phyloP scores from a whole-genome alignment of 148 eudicot species.

The Amaranthus hypochondriacus region DNA sequence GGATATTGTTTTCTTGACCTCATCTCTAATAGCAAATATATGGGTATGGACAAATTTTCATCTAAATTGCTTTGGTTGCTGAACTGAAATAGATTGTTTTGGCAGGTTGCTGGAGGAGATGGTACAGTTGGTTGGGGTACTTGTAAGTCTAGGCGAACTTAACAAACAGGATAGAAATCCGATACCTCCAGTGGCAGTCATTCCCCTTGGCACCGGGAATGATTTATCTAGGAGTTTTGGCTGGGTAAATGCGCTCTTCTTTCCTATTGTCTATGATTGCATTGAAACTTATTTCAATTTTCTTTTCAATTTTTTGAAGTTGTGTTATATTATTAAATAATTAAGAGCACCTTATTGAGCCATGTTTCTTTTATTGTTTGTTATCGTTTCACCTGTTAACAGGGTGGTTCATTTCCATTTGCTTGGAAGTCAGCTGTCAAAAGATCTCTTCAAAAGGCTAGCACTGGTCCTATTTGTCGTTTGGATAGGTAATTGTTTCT shows the following conservation, averaged over 20 bases:
- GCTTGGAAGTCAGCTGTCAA: constrained; percentile 91
- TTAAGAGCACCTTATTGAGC: constrained; percentile 9
- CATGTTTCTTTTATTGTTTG: neutral
- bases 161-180: constrained; percentile 64
- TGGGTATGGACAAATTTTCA: neutral
- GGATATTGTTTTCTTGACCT: neutral
- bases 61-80: neutral
- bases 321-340: too few relatives aligned
- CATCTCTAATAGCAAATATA: neutral
- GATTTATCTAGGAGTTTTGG: constrained; percentile 94
- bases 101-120: constrained; percentile 98
- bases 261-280: neutral
- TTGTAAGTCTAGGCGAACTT: constrained; percentile 92
- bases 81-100: constrained; percentile 2
- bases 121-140: constrained; percentile 98
- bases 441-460: constrained; percentile 65
- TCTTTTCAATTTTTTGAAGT: neutral
- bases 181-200: constrained; percentile 81
- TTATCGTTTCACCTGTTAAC: constrained; percentile 6
- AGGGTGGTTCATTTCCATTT: constrained; percentile 99
- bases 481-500: constrained; percentile 62
- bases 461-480: constrained; percentile 42
- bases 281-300: too few relatives aligned
- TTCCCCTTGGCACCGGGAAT: constrained; percentile 99
- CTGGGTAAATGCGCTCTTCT: constrained; percentile 57